Evolutionary conservation across 345 rosid species (phyloP).

Genomic region (Firmiana major): DNA sequence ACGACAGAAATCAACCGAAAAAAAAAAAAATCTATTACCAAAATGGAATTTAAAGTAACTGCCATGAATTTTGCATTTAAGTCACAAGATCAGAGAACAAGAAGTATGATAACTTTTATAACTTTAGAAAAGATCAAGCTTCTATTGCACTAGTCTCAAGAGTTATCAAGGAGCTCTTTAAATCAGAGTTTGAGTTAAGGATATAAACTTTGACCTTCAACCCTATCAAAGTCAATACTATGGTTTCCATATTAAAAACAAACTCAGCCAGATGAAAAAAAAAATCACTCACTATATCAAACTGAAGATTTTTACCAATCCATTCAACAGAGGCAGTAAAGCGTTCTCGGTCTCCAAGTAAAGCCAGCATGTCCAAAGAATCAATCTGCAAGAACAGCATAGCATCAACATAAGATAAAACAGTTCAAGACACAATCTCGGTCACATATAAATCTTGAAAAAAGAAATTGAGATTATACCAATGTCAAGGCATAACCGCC

Average conservation of each 20-base stretch:
- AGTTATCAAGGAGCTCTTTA: neutral
- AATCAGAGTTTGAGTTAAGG: neutral
- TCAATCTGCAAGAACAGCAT: slow-evolving; percentile 57
- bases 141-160: neutral
- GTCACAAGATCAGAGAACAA: neutral
- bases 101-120: neutral
- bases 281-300: slow-evolving; percentile 90
- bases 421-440: slow-evolving; percentile 7
- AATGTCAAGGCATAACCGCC: slow-evolving; percentile 96
- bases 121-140: neutral
- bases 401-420: slow-evolving; percentile 10
- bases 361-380: slow-evolving; percentile 83
- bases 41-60: neutral
- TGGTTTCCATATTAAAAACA: neutral
- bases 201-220: slow-evolving; percentile 1
- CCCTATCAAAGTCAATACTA: neutral
- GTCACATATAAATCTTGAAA: neutral
- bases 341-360: slow-evolving; percentile 74
- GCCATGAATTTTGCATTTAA: neutral
- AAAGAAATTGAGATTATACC: slow-evolving; percentile 34
- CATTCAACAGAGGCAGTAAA: slow-evolving; percentile 85
- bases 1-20: neutral
- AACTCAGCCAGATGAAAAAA: slow-evolving; percentile 2
- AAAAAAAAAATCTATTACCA: neutral
- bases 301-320: slow-evolving; percentile 95